Conservation (phyloP, 352 stramenopile genomes). For the Globisporangium nunn region DNA sequence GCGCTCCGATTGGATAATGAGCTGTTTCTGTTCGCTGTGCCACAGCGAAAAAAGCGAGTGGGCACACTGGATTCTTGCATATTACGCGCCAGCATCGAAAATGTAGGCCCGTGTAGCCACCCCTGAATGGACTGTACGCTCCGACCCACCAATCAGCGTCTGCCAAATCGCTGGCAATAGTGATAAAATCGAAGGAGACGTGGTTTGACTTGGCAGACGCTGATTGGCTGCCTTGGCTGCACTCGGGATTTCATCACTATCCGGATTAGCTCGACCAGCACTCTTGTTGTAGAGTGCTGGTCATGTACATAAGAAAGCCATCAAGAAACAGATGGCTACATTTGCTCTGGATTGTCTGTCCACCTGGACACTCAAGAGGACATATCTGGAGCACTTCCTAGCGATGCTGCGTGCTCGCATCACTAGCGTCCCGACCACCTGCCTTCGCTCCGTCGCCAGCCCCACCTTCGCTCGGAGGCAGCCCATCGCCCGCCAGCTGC, state of each 20-base stretch:
- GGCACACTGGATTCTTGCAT: neutral
- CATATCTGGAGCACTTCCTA: no score
- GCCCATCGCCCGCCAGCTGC: constrained; percentile 40
- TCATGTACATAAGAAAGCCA: no score
- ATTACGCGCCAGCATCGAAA: neutral
- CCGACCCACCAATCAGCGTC: no score
- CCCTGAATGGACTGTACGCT: no score
- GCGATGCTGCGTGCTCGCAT: no score
- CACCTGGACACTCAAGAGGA: no score
- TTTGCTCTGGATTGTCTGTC: no score
- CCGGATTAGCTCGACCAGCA: no score
- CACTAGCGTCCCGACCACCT: no score
- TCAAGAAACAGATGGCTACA: neutral
- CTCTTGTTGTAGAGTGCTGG: no score
- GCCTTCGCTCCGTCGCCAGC: neutral
- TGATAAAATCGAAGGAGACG: neutral
- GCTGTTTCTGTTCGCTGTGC: neutral
- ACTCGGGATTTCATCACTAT: neutral
- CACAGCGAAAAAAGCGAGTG: neutral
- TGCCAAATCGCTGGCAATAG: no score
- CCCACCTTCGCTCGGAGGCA: constrained; percentile 13
- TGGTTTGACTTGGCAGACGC: constrained; percentile 39
- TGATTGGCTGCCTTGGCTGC: constrained; percentile 27
- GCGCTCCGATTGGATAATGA: constrained; percentile 3
- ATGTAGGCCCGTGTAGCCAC: neutral